These are phyloP conservation scores for Deinandra increscens DNA, from an alignment of 129 eudicot species.

Conservation along the genomic window DNA sequence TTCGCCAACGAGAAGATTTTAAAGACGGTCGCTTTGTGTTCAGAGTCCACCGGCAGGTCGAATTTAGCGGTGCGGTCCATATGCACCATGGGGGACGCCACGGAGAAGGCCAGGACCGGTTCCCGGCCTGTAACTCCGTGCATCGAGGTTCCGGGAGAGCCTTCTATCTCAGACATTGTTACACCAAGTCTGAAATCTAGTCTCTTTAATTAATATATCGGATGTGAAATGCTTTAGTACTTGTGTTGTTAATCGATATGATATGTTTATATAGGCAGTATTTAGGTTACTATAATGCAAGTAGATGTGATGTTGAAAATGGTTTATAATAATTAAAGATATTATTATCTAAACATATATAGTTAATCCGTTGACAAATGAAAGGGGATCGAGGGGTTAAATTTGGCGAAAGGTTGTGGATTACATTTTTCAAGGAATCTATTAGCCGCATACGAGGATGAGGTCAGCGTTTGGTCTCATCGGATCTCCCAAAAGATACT, in stretches of 20 bases:
- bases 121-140: conserved; percentile 72
- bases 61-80: conserved; percentile 57
- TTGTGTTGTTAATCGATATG: background rate
- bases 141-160: conserved; percentile 34
- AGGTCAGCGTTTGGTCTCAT: no score
- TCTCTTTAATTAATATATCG: no score
- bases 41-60: conserved; percentile 72
- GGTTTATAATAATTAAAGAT: no score
- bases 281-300: background rate
- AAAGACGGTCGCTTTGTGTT: conserved; percentile 63
- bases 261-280: background rate
- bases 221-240: background rate
- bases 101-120: conserved; percentile 54
- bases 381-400: background rate
- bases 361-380: conserved; percentile 4
- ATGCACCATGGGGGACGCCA: conserved; percentile 49
- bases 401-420: no score
- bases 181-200: background rate
- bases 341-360: background rate
- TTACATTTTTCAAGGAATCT: no score
- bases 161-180: conserved; percentile 32
- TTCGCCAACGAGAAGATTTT: conserved; percentile 46
- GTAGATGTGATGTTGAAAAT: background rate
- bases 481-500: no score
- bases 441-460: no score